Base-by-base conservation (phyloP, 345 rosid species). In the Aquilaria sinensis region DNA sequence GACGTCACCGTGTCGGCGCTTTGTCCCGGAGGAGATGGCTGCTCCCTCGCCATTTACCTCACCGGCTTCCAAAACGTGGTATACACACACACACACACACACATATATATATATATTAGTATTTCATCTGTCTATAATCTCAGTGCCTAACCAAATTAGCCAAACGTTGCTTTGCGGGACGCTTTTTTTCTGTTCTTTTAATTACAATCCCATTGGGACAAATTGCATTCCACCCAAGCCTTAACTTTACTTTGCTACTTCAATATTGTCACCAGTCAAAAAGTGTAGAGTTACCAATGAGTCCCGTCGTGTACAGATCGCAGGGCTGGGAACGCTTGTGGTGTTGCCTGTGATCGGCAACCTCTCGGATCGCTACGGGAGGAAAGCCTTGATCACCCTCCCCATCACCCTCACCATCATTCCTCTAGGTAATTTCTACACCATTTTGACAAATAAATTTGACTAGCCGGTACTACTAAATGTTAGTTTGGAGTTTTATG, bases 291-390 rank as follows among this genome's bases (percentile, higher is more conserved):
- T 16, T 16, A 16, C 23, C 23, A 16, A 16, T 16, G 23, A 16
- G 23, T 16, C 23, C 23, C 23, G 23, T 16, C 4, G 13, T 14
- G n/a, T 57, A 81, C 87, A 89, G 94, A 66, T 89, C 5, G 79
- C 72, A 47, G 96, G 96, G 52, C 56, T 85, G 64, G 96, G 96
- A 51, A 71, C 94, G 2, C 76, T 89, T 53, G 77, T 84, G 57
- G 69, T 77, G 94, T 81, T 80, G 91, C 96, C 96, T 50, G 51
- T 89, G 71, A 59, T 89, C 8, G 94, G 96, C 63, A 84, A 83
- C 62, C 77, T 89, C 45, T 89, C 96, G 6, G 96, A 89, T 67
- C 80, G 78, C 62, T 79, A 81, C 71, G 96, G 96, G 14, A 85
- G 96, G 64, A 89, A 89, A 73, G 71, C 83, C 55, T 56, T 89